Evolutionary conservation across 2,329 filamentous ascomycete genomes (phyloP), one percentile per base, ranked within the genome.

Genomic region (Sclerotinia subarctica): DNA sequence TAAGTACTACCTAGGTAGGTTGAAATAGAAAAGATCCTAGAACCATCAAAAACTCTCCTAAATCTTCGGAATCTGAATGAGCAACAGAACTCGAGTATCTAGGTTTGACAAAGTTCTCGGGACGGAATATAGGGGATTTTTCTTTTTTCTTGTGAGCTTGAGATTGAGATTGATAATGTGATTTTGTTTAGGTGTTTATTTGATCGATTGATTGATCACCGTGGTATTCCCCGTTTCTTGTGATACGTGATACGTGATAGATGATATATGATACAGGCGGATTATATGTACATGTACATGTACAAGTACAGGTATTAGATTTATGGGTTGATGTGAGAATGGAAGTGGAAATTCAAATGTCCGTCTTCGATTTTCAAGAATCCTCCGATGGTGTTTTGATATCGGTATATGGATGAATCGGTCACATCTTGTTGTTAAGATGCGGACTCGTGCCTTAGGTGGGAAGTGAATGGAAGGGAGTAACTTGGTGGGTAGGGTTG

Each of bases 81-180:
- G 51, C 29, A 32, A 19, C 10, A n/a, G 11, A 11, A 19, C 21
- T 51, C 59, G 59, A 63, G 38, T 51, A 42, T 51, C 59, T 26
- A 32, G 51, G 59, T 44, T 32, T 32, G 51, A 59, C 38, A 19
- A 17, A 15, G 56, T 21, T 35, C 24, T 46, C 57, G 57, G 57
- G 15, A 46, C 57, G 59, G 59, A 51, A 63, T 11, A 26, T 42
- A 63, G 59, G 59, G 38, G 59, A 62, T 35, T 35, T 26, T 62
- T 51, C 10, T 35, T 26, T 62, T 51, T 62, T 38, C 21, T 38
- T 26, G 8, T 38, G 15, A 38, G 26, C 8, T n/a, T 49, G 15
- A 13, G 13, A 32, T n/a, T 49, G 15, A 13, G 13, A 32, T 60
- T 60, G 58, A 60, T 49, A 60, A 35, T 13, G 35, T 49, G 42